Evolutionary conservation across 805 yeast genomes (phyloP), one percentile per base, ranked within the genome.

Genomic region (Yarrowia osloensis): DNA sequence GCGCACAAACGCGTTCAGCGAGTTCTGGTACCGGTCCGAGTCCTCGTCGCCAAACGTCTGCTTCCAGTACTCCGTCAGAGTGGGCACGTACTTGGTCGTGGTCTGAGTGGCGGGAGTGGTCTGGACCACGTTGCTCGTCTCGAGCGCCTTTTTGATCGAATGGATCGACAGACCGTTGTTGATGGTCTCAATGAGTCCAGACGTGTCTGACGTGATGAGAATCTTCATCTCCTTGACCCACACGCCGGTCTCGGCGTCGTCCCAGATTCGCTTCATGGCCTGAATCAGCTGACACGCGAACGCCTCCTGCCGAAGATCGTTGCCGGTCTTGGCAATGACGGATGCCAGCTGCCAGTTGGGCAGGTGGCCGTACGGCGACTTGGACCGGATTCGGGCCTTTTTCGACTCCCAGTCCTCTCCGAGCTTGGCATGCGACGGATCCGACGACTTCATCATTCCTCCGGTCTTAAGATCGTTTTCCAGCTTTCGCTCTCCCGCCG

Each of bases 201-300:
- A 85, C 66, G 87, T 88, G 1, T 96, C 89, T 72, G 97, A 89
- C 0, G 99, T 95, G 49, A 94, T 88, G 69, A 95, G 80, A 67
- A 95, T 95, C 72, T 91, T 87, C 98, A 95, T 94, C 70, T 88
- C 83, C 72, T 93, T 94, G 3, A 93, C 95, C 98, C 99, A 95
- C 4, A 88, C 91, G 29, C 84, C 87, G 8, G 90, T 86, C 2
- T 82, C 81, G 26, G 85, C 84, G 33, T 81, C 83, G 57, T 85
- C 84, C 98, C 98, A 95, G 50, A 91, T 86, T 62, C 86, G 86
- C 0, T 96, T 87, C 78, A 94, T 90, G 26, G 96, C 88, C 69
- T 89, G 88, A 63, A 95, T 94, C 50, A 95, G 76, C 76, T 95
- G 99, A 70, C 97, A 92, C 0, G 99, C 99, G 81, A 95, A 92